Conservation (phyloP, 2,329 filamentous ascomycete species). For the Colletotrichum truncatum region DNA sequence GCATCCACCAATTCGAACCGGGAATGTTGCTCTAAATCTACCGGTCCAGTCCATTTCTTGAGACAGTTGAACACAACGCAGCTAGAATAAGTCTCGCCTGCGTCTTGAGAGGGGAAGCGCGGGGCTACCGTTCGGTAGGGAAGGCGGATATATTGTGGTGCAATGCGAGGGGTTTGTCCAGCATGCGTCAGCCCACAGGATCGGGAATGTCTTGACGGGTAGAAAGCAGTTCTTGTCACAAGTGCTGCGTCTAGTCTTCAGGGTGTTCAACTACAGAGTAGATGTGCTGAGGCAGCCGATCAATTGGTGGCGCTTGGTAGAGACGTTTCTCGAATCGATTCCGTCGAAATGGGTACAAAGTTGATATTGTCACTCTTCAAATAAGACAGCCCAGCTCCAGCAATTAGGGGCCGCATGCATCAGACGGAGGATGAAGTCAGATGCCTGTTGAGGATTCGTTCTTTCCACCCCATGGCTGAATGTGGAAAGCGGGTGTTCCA, state of each 20-base stretch:
- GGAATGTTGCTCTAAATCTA: not conserved
- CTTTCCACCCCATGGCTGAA: not conserved
- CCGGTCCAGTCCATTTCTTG: not conserved
- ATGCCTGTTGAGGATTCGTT: not conserved
- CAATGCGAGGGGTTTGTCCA: not conserved
- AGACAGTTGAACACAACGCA: not conserved
- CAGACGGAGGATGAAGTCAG: not conserved
- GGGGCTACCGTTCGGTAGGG: not conserved
- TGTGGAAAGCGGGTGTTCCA: not conserved
- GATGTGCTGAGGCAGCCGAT: not conserved
- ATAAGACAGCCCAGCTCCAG: not conserved
- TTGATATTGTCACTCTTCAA: not conserved
- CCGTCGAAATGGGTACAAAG: not conserved
- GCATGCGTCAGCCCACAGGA: not conserved
- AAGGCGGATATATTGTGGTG: not conserved
- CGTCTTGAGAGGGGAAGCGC: not conserved
- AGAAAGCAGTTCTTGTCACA: too few relatives aligned
- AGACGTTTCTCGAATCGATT: not conserved
- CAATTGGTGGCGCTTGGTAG: not conserved
- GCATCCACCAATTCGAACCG: not conserved
- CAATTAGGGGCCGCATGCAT: not conserved
- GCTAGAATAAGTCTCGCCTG: not conserved
- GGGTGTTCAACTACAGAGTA: not conserved
- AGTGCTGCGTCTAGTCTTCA: too few relatives aligned
- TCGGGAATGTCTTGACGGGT: not conserved